Evolutionary conservation across 441 rosid species (phyloP), one percentile per base, ranked within the genome.

Genomic region (Euphorbia schlechtendalii): DNA sequence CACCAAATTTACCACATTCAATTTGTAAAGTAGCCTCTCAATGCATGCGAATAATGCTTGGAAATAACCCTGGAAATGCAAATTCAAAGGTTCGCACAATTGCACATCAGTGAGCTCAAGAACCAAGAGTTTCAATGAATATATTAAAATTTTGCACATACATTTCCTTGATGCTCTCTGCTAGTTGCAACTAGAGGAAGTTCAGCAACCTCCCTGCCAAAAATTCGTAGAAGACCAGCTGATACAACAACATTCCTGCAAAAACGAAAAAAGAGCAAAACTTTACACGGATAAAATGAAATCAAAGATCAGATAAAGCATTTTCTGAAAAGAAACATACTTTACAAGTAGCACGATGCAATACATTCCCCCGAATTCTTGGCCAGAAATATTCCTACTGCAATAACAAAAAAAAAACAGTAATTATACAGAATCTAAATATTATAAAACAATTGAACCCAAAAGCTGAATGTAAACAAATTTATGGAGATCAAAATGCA

Each of bases 181-280:
- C 84, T 77, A 22, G 99, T 92, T 25, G 99, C 98, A 36, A 95
- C 97, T 57, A 95, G 78, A 67, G 99, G 99, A 63, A 95, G 98
- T 79, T 95, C 99, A n/a, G 98, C 98, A 74, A 89, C 91, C 74
- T 92, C 87, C 78, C 69, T 81, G 51, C 95, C 97, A 69, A 95
- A 86, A 59, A 89, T 78, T 78, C 99, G 85, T 66, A 95, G 88
- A 78, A 92, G 86, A 43, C 93, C 97, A 74, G 98, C 98, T 64
- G 98, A 92, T 43, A 89, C 95, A 74, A 89, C 94, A 67, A 83
- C 80, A 49, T 85, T 77, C 75, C 98, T 95, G 81, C 27, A 17
- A 68, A 76, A 49, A 61, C 53, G 51, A 27, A 65, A 64, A 46
- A n/a, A n/a, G 25, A 70, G 67, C 22, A 14, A 30, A 56, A 18